A percentile compares a stretch with the other conserved stretches of the same genome.
Evolutionary conservation across 176 grass and related monocot species (phyloP).

Genomic region (Hyparrhenia diplandra): DNA sequence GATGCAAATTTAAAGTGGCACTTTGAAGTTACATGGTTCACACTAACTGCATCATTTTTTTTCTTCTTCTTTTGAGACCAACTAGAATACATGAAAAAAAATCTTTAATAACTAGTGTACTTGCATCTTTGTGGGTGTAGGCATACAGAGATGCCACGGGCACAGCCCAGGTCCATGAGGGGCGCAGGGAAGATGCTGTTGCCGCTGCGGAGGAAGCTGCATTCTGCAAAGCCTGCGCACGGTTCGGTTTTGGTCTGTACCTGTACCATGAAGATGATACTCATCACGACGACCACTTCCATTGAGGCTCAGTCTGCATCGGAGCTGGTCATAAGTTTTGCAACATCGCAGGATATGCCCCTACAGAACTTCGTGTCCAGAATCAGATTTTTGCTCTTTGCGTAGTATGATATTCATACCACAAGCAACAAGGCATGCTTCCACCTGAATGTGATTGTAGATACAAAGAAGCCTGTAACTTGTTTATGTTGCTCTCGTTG

Average conservation of each 20-base stretch:
- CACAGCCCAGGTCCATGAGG: slow-evolving; percentile 53
- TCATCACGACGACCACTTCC: background rate
- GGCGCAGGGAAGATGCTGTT: slow-evolving; percentile 57
- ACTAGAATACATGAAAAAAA: background rate
- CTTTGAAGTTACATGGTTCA: background rate
- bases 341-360: background rate
- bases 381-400: slow-evolving; percentile 16
- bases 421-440: background rate
- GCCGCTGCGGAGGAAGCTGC: slow-evolving; percentile 68
- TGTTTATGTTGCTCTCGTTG: background rate
- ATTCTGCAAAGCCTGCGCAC: slow-evolving; percentile 83
- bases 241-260: slow-evolving; percentile 88
- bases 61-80: background rate
- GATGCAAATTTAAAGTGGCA: background rate
- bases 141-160: slow-evolving; percentile 80
- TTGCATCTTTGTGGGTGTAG: slow-evolving; percentile 17
- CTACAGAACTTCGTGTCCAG: background rate
- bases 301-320: background rate
- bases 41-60: background rate
- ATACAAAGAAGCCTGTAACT: slow-evolving; percentile 30
- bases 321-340: background rate
- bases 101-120: background rate
- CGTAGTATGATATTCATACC: background rate
- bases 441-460: slow-evolving; percentile 8
- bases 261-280: slow-evolving; percentile 72